Evolutionary conservation across 2,329 filamentous ascomycete genomes (phyloP).

Genomic region (Zasmidium cellare): DNA sequence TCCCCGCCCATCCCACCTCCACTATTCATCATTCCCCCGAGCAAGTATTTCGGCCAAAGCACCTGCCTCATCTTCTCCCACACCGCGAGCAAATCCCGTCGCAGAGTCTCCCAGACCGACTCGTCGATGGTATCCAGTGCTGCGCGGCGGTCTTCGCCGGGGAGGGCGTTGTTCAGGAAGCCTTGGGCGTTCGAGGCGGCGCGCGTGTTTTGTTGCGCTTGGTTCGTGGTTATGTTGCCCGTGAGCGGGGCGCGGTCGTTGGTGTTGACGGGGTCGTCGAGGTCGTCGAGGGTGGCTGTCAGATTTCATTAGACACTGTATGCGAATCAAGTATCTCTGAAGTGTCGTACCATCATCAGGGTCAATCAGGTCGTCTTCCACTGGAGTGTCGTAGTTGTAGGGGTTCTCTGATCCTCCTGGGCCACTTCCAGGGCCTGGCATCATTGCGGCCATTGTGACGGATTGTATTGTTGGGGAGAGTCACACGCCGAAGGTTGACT

Average conservation of each 20-base stretch:
- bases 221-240: slow-evolving; percentile 66
- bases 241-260: slow-evolving; percentile 78
- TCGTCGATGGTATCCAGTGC: slow-evolving; percentile 95
- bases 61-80: slow-evolving; percentile 99
- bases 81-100: slow-evolving; percentile 84
- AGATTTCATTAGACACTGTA: not conserved
- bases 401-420: slow-evolving; percentile 23
- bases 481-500: not conserved
- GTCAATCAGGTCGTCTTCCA: slow-evolving; percentile 54
- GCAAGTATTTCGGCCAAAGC: slow-evolving; percentile 90
- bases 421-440: slow-evolving; percentile 18
- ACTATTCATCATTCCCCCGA: slow-evolving; percentile 64
- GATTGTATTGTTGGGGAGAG: not conserved
- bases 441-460: slow-evolving; percentile 21
- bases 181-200: slow-evolving; percentile 65
- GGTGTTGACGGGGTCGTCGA: slow-evolving; percentile 55
- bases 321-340: not conserved
- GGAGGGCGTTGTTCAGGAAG: slow-evolving; percentile 85
- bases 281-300: slow-evolving; percentile 81
- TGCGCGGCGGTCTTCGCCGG: slow-evolving; percentile 87
- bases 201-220: slow-evolving; percentile 57
- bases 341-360: slow-evolving; percentile 50
- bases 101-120: slow-evolving; percentile 94
- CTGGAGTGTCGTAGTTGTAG: slow-evolving; percentile 42
- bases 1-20: slow-evolving; percentile 60